A percentile compares a stretch with the other conserved stretches of the same genome.
Evolutionary conservation across 805 yeast species (phyloP).

Genomic region (Tetrapisispora nanseiensis): DNA sequence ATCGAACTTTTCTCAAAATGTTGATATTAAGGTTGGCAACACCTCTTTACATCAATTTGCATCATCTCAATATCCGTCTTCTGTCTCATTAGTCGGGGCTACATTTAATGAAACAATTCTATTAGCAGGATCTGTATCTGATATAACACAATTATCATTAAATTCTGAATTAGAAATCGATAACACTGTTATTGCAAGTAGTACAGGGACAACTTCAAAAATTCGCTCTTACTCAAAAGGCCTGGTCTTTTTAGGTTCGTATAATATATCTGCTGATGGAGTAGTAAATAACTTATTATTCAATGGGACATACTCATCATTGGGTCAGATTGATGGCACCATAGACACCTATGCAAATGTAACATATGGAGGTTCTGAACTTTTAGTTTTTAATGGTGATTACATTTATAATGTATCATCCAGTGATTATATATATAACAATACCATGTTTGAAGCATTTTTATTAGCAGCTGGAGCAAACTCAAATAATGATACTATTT

Average conservation of each 20-base stretch:
- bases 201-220: conserved; percentile 16
- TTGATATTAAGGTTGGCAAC: conserved; percentile 34
- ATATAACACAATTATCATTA: conserved; percentile 30
- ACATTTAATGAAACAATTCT: conserved; percentile 38
- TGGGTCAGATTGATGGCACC: conserved; percentile 6
- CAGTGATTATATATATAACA: conserved; percentile 10
- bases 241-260: conserved; percentile 28
- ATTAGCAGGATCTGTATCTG: conserved; percentile 39
- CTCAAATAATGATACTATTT: conserved; percentile 25
- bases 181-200: conserved; percentile 5
- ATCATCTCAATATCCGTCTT: conserved; percentile 21
- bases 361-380: conserved; percentile 12
- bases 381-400: conserved; percentile 19
- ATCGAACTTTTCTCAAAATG: conserved; percentile 45
- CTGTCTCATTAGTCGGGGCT: conserved; percentile 15
- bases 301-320: conserved; percentile 16
- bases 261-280: conserved; percentile 8
- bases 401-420: conserved; percentile 25
- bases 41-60: conserved; percentile 38
- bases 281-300: conserved; percentile 11
- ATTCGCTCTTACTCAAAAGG: conserved; percentile 22
- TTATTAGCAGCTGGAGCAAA: conserved; percentile 24
- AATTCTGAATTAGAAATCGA: conserved; percentile 14
- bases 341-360: conserved; percentile 13
- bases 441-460: conserved; percentile 19